Percentiles rank a stretch among this genome's conserved stretches.
phyloP scores from a whole-genome alignment of 2,329 filamentous ascomycete species.

The Claviceps humidiphila region DNA sequence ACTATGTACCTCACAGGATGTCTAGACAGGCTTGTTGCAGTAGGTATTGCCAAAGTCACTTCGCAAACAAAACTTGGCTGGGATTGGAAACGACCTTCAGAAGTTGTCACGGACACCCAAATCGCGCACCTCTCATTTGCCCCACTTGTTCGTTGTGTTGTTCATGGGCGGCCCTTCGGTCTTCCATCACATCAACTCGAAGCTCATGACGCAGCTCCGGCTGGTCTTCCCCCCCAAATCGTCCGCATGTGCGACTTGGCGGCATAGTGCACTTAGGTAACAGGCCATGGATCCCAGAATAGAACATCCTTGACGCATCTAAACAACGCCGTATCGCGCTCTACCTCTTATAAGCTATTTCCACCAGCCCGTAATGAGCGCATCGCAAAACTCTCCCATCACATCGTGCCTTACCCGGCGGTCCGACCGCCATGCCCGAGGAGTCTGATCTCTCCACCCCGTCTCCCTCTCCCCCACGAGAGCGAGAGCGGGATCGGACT shows the following conservation, averaged over 20 bases:
- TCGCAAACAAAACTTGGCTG: neutral
- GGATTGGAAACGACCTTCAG: neutral
- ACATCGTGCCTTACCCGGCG: neutral
- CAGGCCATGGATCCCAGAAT: neutral
- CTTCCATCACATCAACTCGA: neutral
- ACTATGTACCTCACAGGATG: too few species aligned
- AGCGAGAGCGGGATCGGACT: neutral
- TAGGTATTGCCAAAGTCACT: neutral
- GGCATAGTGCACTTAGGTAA: neutral
- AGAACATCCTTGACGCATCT: neutral
- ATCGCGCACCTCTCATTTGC: neutral
- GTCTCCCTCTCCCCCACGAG: constrained; percentile 1
- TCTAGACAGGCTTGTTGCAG: neutral
- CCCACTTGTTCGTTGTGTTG: neutral
- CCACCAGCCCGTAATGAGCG: neutral
- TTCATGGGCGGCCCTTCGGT: neutral
- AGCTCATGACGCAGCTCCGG: constrained; percentile 4
- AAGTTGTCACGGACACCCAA: neutral
- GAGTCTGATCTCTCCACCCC: neutral
- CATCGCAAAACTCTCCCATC: neutral
- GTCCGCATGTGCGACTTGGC: constrained; percentile 1
- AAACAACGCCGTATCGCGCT: neutral
- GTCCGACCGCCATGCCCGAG: constrained; percentile 4
- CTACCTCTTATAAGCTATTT: neutral
- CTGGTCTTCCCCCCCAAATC: neutral